These are phyloP conservation scores for Apophysomyces ossiformis DNA, from an alignment of 371 early-diverging fungal species.

Conservation along the genomic window DNA sequence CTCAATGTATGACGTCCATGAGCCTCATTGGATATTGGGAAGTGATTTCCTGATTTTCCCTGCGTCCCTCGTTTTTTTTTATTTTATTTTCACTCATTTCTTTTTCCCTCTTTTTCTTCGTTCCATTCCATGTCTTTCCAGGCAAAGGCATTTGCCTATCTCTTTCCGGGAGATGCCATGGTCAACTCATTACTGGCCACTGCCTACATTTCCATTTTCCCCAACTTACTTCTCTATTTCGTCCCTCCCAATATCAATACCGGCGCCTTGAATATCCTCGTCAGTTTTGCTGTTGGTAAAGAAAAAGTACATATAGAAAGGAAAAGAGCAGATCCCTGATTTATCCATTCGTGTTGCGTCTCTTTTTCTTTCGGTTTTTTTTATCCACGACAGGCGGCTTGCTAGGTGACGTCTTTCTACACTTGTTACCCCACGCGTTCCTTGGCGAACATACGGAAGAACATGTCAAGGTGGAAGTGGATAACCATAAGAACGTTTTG, in stretches of 20 bases:
- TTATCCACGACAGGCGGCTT: slow-evolving; percentile 58
- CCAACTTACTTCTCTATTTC: slow-evolving; percentile 80
- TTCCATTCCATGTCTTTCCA: slow-evolving; percentile 40
- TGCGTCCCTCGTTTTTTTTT: neutral
- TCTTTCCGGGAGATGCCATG: slow-evolving; percentile 69
- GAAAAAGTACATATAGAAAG: neutral
- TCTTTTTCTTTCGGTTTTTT: no score
- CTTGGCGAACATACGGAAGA: slow-evolving; percentile 56
- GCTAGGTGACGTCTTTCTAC: slow-evolving; percentile 86
- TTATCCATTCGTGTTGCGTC: neutral
- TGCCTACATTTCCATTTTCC: slow-evolving; percentile 83
- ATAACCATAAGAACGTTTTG: slow-evolving; percentile 67
- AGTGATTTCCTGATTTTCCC: no score
- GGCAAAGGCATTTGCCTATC: slow-evolving; percentile 50
- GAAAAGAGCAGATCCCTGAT: neutral
- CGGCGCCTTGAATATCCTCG: slow-evolving; percentile 72
- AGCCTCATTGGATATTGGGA: no score
- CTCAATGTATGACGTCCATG: no score
- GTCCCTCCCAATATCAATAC: slow-evolving; percentile 81
- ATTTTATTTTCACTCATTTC: neutral
- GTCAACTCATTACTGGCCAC: slow-evolving; percentile 79
- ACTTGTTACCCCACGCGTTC: slow-evolving; percentile 83
- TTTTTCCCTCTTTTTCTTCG: neutral
- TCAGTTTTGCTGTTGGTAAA: slow-evolving; percentile 82
- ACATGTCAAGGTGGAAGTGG: slow-evolving; percentile 44